Evolutionary conservation across 352 stramenopile genomes (phyloP).

Genomic region (Globisporangium parvum): DNA sequence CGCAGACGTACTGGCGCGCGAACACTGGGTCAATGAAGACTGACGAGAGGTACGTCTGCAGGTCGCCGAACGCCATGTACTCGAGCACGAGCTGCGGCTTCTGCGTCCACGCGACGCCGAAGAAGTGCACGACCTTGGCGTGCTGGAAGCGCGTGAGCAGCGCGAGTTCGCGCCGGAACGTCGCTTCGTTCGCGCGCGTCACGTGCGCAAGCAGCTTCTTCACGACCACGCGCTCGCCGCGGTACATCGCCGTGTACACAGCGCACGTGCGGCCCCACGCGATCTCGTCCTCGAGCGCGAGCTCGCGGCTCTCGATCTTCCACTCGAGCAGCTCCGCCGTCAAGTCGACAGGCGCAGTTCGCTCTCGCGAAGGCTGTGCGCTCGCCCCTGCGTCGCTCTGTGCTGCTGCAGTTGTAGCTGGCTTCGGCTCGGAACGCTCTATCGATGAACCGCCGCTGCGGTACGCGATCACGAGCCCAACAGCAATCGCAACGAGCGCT

Average conservation of each 20-base stretch:
- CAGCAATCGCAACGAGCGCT: neutral
- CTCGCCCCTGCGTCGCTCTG: neutral
- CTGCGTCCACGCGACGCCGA: conserved; percentile 16
- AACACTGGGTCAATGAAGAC: conserved; percentile 3
- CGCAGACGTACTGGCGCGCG: neutral
- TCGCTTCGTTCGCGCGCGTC: neutral
- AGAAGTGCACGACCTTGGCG: conserved; percentile 18
- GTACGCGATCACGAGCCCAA: conserved; percentile 7
- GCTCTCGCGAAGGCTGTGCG: neutral
- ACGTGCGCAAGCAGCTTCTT: conserved; percentile 7
- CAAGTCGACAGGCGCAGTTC: neutral
- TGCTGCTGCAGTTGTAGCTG: neutral
- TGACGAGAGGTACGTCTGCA: conserved; percentile 16
- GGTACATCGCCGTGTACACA: conserved; percentile 14
- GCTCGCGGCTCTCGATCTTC: conserved; percentile 1
- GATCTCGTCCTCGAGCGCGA: conserved; percentile 11
- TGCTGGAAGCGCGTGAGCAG: conserved; percentile 18
- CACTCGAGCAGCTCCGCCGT: conserved; percentile 5
- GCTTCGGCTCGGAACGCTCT: conserved; percentile 1
- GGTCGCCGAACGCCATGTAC: conserved; percentile 26
- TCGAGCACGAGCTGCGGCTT: conserved; percentile 16
- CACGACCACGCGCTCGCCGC: conserved; percentile 6
- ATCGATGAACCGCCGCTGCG: neutral
- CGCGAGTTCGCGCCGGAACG: conserved; percentile 16
- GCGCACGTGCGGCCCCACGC: conserved; percentile 11